Percentiles rank a stretch among this genome's conserved stretches.
These are phyloP conservation scores for Henckelia pumila DNA, from an alignment of 257 asterid species.

Conservation along the genomic window DNA sequence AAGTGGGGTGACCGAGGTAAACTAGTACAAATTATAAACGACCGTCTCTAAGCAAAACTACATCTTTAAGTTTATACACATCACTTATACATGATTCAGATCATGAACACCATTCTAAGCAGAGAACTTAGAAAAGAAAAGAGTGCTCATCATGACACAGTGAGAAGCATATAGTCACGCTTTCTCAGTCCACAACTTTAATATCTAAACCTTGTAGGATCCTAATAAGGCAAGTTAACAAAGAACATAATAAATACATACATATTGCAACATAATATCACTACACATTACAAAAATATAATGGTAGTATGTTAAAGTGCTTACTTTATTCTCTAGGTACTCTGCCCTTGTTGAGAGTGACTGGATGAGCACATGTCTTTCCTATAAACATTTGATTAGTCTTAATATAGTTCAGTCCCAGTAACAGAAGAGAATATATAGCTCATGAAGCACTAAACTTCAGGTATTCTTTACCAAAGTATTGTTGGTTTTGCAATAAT, in stretches of 20 bases:
- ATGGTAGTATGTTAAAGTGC: slow-evolving; percentile 12
- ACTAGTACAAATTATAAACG: too few relatives aligned
- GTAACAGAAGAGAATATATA: slow-evolving; percentile 17
- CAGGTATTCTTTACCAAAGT: neutral
- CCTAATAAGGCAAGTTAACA: too few relatives aligned
- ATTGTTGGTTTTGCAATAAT: neutral
- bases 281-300: slow-evolving; percentile 4
- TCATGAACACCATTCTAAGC: too few relatives aligned
- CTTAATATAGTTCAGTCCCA: slow-evolving; percentile 9
- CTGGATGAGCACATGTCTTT: slow-evolving; percentile 73
- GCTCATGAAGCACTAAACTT: neutral
- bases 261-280: neutral
- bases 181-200: too few relatives aligned
- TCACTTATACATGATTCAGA: too few relatives aligned
- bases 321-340: slow-evolving; percentile 80
- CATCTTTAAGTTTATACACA: too few relatives aligned
- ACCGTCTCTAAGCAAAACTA: too few relatives aligned
- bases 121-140: too few relatives aligned
- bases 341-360: slow-evolving; percentile 92
- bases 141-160: too few relatives aligned
- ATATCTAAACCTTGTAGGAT: too few relatives aligned
- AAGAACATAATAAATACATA: neutral
- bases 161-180: too few relatives aligned
- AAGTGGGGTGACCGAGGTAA: too few relatives aligned
- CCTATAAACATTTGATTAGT: slow-evolving; percentile 46